Base-by-base conservation (phyloP, 352 stramenopile species). In the Peronospora tabacina region DNA sequence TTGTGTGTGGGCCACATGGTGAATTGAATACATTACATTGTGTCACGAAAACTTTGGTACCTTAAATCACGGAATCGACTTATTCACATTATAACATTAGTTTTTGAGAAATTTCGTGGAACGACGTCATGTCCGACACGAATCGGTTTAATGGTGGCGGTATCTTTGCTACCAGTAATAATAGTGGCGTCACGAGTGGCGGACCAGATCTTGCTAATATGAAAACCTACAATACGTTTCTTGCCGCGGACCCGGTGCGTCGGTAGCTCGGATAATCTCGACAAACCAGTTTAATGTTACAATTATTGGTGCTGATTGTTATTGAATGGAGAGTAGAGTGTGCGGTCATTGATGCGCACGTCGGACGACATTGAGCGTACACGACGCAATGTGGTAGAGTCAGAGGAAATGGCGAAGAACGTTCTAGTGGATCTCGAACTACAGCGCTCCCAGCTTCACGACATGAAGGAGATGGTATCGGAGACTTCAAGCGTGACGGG, bases 161-260 rank as follows among this genome's bases (percentile, higher is more conserved):
- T 12, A 67, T 67, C 45, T 68, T 63, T 22, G 56, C 57, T 2
- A 48, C 43, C 2, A 52, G 58, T n/a, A 68, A 63, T 26, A 55
- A 40, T 15, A 39, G 38, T 7, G 47, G 52, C 49, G 63, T 70
- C 36, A 67, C 54, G 16, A 40, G 53, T 35, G 61, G 57, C 40
- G 61, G 67, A 32, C 48, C 58, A 2, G 56, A 70, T 16, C 42
- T 43, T 5, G 54, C 56, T 38, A 61, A 41, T 32, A 48, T 73
- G 35, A 81, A 75, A 59, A 86, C 85, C 59, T 88, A 88, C 70
- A 84, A 69, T 62, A 88, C 77, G 10, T 88, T 88, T 50, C 62
- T 78, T 45, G 52, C 56, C 2, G 52, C 49, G 11, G 77, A 88
- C 51, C 52, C 75, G 38, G 77, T 86, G 44, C 32, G 69, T 66